phyloP scores from a whole-genome alignment of 805 yeast species.

The Cyberlindnera maritima region DNA sequence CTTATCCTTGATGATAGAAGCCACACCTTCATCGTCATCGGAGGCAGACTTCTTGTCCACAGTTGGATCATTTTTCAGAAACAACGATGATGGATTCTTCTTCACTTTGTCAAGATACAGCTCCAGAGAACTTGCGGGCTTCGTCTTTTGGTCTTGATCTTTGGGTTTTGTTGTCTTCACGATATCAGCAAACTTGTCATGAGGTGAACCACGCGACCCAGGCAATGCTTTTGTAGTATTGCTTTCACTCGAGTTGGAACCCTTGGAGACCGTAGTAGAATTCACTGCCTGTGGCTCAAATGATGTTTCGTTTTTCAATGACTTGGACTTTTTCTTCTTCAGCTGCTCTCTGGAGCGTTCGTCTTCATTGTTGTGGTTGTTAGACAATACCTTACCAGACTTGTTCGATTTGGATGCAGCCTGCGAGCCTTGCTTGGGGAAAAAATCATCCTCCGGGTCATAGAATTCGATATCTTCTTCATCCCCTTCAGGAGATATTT shows the following conservation, averaged over 20 bases:
- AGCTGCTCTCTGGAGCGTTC: no score
- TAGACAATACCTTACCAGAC: neutral
- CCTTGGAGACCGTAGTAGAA: neutral
- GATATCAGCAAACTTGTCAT: slow-evolving; percentile 7
- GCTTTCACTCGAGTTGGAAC: no score
- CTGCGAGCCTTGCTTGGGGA: neutral
- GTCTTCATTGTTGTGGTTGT: slow-evolving; percentile 1
- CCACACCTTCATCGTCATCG: neutral
- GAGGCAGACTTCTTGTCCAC: neutral
- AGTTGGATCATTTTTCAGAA: neutral
- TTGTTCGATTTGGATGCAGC: neutral
- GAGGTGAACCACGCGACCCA: neutral
- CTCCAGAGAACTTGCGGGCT: neutral
- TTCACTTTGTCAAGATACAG: slow-evolving; percentile 10
- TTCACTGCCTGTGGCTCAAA: neutral
- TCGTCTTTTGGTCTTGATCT: neutral
- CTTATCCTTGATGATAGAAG: neutral
- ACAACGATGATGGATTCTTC: slow-evolving; percentile 16
- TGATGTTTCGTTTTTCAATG: neutral
- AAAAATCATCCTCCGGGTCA: slow-evolving; percentile 10
- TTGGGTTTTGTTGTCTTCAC: neutral
- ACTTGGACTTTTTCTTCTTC: neutral
- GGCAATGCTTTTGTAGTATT: no score
- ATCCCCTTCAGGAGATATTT: neutral
- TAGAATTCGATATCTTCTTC: slow-evolving; percentile 8